A percentile compares a stretch with the other conserved stretches of the same genome.
These are phyloP conservation scores for Sporothrix schenckii DNA, from an alignment of 2,329 filamentous ascomycete genomes.

Conservation along the genomic window DNA sequence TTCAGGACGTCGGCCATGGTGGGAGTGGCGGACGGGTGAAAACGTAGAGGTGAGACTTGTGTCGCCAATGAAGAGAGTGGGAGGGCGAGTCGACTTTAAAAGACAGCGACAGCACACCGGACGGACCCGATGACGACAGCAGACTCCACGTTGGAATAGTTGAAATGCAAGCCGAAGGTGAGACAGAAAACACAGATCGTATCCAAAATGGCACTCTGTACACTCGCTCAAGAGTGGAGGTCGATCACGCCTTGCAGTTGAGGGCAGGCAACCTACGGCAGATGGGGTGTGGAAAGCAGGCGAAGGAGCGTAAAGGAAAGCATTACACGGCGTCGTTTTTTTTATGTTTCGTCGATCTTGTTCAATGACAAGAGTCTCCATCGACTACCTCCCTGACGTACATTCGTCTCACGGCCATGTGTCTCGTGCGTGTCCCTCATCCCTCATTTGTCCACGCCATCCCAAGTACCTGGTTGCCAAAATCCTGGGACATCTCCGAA, in stretches of 20 bases:
- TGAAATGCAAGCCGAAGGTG: neutral
- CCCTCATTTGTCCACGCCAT: neutral
- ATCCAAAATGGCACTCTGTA: neutral
- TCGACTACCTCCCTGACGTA: neutral
- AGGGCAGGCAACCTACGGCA: neutral
- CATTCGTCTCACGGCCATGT: neutral
- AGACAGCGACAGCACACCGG: neutral
- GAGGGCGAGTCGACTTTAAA: constrained; percentile 1
- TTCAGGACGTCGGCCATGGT: constrained; percentile 3
- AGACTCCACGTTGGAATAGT: neutral
- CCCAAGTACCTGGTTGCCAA: neutral
- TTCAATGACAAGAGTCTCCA: neutral
- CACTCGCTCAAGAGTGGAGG: constrained; percentile 26
- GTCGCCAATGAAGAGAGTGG: neutral
- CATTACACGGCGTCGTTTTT: neutral
- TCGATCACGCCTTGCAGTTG: constrained; percentile 29
- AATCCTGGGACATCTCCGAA: neutral
- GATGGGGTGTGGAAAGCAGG: neutral
- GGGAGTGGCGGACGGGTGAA: neutral
- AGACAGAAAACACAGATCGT: neutral
- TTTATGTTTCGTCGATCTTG: neutral
- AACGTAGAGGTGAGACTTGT: neutral
- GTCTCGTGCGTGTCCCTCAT: neutral
- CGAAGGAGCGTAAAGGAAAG: neutral
- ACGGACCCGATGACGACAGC: neutral